Conservation (phyloP, 345 rosid genomes). For the Crucihimalaya himalaica region DNA sequence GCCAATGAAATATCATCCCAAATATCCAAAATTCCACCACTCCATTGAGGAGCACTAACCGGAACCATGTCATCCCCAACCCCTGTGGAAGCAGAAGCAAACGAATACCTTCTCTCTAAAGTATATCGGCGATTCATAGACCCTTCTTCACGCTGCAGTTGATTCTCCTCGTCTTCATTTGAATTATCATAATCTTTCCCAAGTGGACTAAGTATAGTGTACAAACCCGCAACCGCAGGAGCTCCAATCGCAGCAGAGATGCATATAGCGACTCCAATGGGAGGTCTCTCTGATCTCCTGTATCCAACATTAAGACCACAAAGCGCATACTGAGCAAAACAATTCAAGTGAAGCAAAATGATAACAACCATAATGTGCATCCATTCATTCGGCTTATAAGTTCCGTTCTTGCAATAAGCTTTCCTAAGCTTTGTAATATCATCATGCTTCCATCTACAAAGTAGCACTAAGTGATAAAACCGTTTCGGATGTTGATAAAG, state of each 20-base stretch:
- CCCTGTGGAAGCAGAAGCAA: constrained; percentile 48
- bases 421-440: constrained; percentile 73
- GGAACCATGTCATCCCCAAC: constrained; percentile 37
- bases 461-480: constrained; percentile 76
- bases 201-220: constrained; percentile 76
- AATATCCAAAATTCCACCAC: constrained; percentile 83
- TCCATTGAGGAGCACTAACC: constrained; percentile 69
- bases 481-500: constrained; percentile 91
- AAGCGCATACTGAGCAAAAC: constrained; percentile 95
- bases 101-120: constrained; percentile 68
- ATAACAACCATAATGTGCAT: constrained; percentile 84
- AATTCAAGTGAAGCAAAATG: constrained; percentile 75
- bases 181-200: constrained; percentile 77
- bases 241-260: constrained; percentile 85
- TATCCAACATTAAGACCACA: constrained; percentile 86
- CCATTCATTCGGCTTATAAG: constrained; percentile 90
- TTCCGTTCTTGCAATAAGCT: constrained; percentile 83
- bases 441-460: constrained; percentile 70
- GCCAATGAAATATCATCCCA: constrained; percentile 91
- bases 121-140: constrained; percentile 42
- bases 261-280: constrained; percentile 82
- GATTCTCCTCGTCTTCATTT: constrained; percentile 72
- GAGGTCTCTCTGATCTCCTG: constrained; percentile 80
- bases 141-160: constrained; percentile 33
- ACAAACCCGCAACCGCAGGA: constrained; percentile 80